Percentiles rank a stretch among this genome's conserved stretches.
These are phyloP conservation scores for Bryopsis sp. DNA, from an alignment of 139 green algal genomes.

Conservation along the genomic window DNA sequence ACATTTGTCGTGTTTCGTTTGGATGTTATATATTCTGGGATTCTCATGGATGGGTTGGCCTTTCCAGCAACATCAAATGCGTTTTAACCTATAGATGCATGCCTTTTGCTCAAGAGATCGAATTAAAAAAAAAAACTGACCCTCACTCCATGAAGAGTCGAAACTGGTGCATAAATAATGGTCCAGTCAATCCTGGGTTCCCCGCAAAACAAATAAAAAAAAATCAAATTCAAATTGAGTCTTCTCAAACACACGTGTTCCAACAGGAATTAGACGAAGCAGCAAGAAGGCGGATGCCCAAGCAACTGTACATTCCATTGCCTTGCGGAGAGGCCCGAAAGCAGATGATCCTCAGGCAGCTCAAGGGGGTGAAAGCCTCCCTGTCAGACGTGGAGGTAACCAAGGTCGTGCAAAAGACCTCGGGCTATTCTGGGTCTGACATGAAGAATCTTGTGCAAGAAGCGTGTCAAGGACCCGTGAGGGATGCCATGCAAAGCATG, in stretches of 20 bases:
- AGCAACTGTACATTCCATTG: slow-evolving; percentile 98
- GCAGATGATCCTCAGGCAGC: slow-evolving; percentile 42
- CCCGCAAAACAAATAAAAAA: no score
- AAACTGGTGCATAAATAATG: no score
- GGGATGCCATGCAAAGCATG: slow-evolving; percentile 48
- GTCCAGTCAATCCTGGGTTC: no score
- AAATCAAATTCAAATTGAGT: slow-evolving; percentile 1
- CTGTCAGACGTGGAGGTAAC: slow-evolving; percentile 53
- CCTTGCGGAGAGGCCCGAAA: slow-evolving; percentile 63
- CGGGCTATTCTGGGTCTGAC: slow-evolving; percentile 70
- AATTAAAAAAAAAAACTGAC: no score
- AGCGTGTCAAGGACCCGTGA: slow-evolving; percentile 77
- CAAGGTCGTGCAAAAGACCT: slow-evolving; percentile 61
- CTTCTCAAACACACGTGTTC: not conserved
- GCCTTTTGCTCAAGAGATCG: no score
- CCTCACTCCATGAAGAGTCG: no score
- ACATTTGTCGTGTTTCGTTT: no score
- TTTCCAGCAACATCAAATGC: no score
- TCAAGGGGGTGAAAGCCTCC: slow-evolving; percentile 26
- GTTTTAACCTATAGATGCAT: no score
- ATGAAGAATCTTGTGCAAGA: slow-evolving; percentile 91
- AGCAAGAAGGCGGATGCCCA: slow-evolving; percentile 84
- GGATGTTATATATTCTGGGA: no score
- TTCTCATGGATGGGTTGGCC: no score
- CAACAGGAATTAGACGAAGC: slow-evolving; percentile 94